These are phyloP conservation scores for Talaromyces thailandensis DNA, from an alignment of 495 filamentous ascomycete species.

Conservation along the genomic window DNA sequence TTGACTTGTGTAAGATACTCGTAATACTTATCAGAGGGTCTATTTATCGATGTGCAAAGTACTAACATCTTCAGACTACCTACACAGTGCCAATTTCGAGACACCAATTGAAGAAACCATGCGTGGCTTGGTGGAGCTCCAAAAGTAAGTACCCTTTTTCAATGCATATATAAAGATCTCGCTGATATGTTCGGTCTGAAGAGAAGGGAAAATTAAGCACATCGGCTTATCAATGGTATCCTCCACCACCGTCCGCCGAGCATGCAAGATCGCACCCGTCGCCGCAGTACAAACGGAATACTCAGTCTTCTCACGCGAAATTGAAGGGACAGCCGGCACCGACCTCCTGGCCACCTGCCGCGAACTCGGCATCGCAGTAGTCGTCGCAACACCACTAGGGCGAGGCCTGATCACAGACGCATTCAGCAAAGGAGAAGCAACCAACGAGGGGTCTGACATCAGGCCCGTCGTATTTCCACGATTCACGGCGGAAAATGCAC, in stretches of 20 bases:
- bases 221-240: constrained; percentile 30
- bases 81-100: constrained; percentile 24
- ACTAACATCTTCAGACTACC: constrained; percentile 12
- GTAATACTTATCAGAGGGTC: not conserved
- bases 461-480: constrained; percentile 29
- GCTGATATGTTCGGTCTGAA: constrained; percentile 6
- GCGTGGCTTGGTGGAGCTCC: constrained; percentile 35
- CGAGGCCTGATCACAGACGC: constrained; percentile 32
- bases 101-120: constrained; percentile 43
- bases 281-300: constrained; percentile 38
- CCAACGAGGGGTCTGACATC: constrained; percentile 13
- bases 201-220: constrained; percentile 40
- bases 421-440: constrained; percentile 21
- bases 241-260: constrained; percentile 29
- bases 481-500: constrained; percentile 40
- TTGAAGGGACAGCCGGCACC: constrained; percentile 40
- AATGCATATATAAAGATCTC: not conserved
- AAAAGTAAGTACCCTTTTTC: constrained; percentile 14
- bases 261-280: constrained; percentile 24
- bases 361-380: constrained; percentile 34
- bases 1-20: constrained; percentile 32
- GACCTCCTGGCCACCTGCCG: constrained; percentile 39
- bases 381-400: constrained; percentile 39
- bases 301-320: constrained; percentile 35
- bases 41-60: not conserved